phyloP scores from a whole-genome alignment of 2,329 filamentous ascomycete species.

The Neonectria coccinea region DNA sequence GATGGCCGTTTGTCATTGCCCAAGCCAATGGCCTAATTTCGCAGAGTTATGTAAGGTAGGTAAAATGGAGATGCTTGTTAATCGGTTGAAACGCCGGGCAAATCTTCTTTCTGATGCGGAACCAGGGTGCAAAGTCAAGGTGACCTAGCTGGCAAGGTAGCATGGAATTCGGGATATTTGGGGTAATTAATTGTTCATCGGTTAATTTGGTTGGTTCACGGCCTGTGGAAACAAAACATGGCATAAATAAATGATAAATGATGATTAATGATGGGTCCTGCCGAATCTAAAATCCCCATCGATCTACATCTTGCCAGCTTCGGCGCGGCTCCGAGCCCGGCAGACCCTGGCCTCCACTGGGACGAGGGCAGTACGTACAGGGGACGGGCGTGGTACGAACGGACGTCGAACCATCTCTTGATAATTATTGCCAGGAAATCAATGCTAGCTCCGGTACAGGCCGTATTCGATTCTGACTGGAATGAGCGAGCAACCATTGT shows the following conservation, averaged over 20 bases:
- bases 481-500: background rate
- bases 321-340: conserved; percentile 22
- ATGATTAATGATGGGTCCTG: conserved; percentile 14
- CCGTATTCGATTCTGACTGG: background rate
- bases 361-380: background rate
- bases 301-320: conserved; percentile 16
- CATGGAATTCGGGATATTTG: background rate
- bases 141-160: conserved; percentile 8
- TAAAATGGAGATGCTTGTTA: background rate
- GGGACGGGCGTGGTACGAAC: background rate
- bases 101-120: background rate
- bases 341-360: conserved; percentile 6
- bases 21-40: conserved; percentile 31
- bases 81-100: background rate
- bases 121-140: too few species aligned
- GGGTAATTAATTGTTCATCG: conserved; percentile 1
- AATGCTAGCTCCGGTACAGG: background rate
- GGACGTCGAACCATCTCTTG: background rate
- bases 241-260: too few species aligned
- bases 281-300: conserved; percentile 24
- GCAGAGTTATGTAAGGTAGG: background rate
- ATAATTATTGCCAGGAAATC: background rate
- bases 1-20: conserved; percentile 29
- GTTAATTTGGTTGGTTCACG: background rate
- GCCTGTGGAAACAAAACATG: background rate